Percentiles rank a stretch among this genome's conserved stretches.
Conservation (phyloP, 2,329 filamentous ascomycete species). For the Neopestalotiopsis clavispora region DNA sequence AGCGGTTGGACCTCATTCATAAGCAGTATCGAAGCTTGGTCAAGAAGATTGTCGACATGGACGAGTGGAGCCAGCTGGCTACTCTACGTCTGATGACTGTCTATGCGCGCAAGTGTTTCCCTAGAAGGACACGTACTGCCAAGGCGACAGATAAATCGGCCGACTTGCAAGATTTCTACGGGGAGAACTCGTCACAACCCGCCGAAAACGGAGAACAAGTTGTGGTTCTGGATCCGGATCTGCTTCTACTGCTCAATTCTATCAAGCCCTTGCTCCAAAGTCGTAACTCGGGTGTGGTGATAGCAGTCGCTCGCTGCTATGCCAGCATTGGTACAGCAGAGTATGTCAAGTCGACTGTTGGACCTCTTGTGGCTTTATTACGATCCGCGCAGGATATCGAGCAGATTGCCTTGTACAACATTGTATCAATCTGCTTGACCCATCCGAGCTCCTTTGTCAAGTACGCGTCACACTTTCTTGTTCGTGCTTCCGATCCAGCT, state of each 20-base stretch:
- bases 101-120: conserved; percentile 89
- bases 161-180: conserved; percentile 79
- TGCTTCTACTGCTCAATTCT: conserved; percentile 78
- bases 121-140: conserved; percentile 65
- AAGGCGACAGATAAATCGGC: conserved; percentile 43
- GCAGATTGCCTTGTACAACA: conserved; percentile 89
- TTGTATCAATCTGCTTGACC: conserved; percentile 86
- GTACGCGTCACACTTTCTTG: conserved; percentile 87
- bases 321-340: conserved; percentile 80
- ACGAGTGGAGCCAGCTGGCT: conserved; percentile 95
- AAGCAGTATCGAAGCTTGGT: conserved; percentile 85
- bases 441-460: conserved; percentile 82
- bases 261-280: conserved; percentile 88
- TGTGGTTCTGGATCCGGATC: conserved; percentile 76
- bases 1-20: conserved; percentile 86
- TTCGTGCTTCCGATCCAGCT: conserved; percentile 78
- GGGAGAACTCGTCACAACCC: conserved; percentile 59
- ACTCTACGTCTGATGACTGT: conserved; percentile 80
- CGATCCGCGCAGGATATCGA: conserved; percentile 86
- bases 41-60: conserved; percentile 96
- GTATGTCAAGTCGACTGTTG: conserved; percentile 76
- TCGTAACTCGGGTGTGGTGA: conserved; percentile 89
- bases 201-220: conserved; percentile 57
- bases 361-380: conserved; percentile 84
- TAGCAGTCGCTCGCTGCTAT: conserved; percentile 85